phyloP scores from a whole-genome alignment of 441 rosid genomes.

The Cnidoscolus chayamansa region DNA sequence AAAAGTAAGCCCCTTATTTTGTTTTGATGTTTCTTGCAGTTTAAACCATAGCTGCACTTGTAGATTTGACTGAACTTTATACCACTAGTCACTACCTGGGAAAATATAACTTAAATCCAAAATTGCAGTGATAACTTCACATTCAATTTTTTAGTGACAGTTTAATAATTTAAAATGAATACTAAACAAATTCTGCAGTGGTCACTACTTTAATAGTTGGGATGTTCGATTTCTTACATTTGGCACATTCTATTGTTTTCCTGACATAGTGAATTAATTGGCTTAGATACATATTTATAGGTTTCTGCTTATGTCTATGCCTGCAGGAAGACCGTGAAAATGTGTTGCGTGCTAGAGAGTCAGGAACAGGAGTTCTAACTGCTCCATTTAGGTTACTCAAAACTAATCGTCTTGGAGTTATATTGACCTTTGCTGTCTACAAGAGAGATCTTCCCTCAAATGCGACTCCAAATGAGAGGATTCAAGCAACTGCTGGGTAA shows the following conservation, averaged over 20 bases:
- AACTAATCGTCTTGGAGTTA: conserved; percentile 84
- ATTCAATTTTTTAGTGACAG: not conserved
- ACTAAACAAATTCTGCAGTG: not conserved
- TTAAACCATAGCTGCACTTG: not conserved
- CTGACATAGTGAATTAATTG: not conserved
- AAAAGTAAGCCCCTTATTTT: conserved; percentile 48
- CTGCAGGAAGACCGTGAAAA: conserved; percentile 86
- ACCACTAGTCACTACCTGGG: not conserved
- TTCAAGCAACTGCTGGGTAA: conserved; percentile 80
- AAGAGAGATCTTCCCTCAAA: conserved; percentile 70
- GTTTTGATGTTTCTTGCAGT: conserved; percentile 9
- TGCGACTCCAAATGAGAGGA: conserved; percentile 77
- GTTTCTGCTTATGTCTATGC: conserved; percentile 18
- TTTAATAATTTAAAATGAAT: not conserved
- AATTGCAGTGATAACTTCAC: not conserved
- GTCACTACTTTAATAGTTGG: not conserved
- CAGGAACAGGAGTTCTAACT: conserved; percentile 82
- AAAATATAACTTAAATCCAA: not conserved
- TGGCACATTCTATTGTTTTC: not conserved
- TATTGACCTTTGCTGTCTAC: conserved; percentile 86
- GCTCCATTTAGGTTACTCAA: conserved; percentile 84
- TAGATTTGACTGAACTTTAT: not conserved
- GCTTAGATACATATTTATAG: conserved; percentile 9
- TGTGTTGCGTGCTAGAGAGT: conserved; percentile 76
- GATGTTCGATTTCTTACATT: not conserved